Conservation (phyloP, 73 alveolate genomes). For the Paramecium primaurelia region DNA sequence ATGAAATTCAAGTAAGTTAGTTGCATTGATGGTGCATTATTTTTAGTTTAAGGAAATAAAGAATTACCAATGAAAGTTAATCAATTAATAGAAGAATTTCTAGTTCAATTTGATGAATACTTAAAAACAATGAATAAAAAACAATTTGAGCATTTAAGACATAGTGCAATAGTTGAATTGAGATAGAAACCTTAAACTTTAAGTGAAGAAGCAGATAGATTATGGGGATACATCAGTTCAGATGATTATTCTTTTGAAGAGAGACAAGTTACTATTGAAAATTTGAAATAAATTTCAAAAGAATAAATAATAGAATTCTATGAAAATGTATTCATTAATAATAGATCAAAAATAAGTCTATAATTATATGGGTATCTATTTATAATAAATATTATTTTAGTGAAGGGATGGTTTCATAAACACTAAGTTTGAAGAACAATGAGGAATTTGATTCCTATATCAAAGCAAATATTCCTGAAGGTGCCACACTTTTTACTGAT, state of each 20-base stretch:
- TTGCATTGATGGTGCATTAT: constrained; percentile 26
- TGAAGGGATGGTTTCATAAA: constrained; percentile 20
- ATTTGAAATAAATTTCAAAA: background rate
- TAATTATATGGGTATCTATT: constrained; percentile 35
- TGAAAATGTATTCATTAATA: background rate
- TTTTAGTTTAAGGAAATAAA: background rate
- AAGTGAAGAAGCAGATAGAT: constrained; percentile 1
- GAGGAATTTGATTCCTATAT: background rate
- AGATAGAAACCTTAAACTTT: constrained; percentile 16
- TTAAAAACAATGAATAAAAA: background rate
- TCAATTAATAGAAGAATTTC: background rate
- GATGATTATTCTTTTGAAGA: constrained; percentile 3
- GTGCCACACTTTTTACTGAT: background rate
- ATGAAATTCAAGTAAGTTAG: constrained; percentile 9
- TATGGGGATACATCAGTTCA: background rate
- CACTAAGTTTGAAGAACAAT: background rate
- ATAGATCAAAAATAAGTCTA: background rate
- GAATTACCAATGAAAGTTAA: constrained; percentile 8
- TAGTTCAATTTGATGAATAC: background rate
- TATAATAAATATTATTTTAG: background rate
- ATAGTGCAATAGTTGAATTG: constrained; percentile 1
- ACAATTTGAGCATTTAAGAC: background rate
- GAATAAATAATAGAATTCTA: background rate
- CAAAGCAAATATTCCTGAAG: background rate
- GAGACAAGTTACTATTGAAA: background rate